Base-by-base conservation (phyloP, 306 rosid species). In the Parietaria judaica region DNA sequence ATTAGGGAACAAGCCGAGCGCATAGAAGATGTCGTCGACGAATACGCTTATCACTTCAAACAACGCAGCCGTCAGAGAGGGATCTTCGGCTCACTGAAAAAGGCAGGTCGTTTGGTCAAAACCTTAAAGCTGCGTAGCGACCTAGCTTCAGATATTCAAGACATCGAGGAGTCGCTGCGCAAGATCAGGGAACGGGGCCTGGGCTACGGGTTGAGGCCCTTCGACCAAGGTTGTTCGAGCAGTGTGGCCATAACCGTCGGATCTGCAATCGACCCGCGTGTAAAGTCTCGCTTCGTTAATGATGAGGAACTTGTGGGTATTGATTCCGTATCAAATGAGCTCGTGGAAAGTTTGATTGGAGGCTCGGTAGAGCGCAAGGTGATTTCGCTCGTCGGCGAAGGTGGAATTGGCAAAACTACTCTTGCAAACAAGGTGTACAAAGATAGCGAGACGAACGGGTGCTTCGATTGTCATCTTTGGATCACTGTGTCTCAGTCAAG, bases 381-480 rank as follows among this genome's bases (percentile, higher is more conserved):
- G 58, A 58, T 58, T 58, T 68, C 72, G 45, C 43, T 61, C 3
- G 53, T 47, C 0, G 66, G 66, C 36, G 16, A 61, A 61, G 72
- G 72, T 11, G 72, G 66, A 6, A 47, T 67, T n/a, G 71, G 71
- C 6, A 67, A 67, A 17, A 67, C 71, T 1, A 67, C 71, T 58
- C 64, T 68, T 11, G 72, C 58, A 3, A 68, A 39, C 16, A 68
- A 49, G 12, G 58, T 68, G 23, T 68, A 9, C 45, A 36, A 51
- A 9, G 55, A 43, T 6, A 31, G 6, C 34, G 53, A 5, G 8
- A 50, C 38, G 35, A 68, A 37, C 36, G 34, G 54, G 8, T 11
- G 14, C 51, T 68, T 68, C 31, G 72, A 49, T 8, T 58, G 65
- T 14, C 48, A 8, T 11, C 57, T 56, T 35, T 67, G 72, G 72